Conservation (phyloP, 768 basidiomycete species). For the Mycena amicta region DNA sequence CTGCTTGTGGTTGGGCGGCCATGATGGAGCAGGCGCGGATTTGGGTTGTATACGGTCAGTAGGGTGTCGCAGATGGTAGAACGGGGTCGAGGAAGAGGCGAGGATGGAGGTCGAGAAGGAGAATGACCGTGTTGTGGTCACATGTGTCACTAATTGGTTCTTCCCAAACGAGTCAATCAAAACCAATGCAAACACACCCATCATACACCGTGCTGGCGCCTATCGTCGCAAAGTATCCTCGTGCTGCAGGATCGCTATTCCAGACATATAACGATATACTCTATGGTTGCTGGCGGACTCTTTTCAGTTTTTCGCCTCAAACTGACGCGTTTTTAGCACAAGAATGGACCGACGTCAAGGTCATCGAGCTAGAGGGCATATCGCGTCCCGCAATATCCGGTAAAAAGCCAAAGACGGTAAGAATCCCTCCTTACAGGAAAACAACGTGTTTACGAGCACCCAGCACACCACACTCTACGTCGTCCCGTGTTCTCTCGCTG, state of each 20-base stretch:
- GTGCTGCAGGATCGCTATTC: constrained; percentile 60
- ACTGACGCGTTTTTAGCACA: constrained; percentile 51
- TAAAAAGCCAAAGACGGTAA: constrained; percentile 53
- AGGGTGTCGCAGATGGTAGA: background rate
- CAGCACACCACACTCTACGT: constrained; percentile 53
- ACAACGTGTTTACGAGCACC: background rate
- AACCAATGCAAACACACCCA: background rate
- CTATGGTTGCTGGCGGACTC: constrained; percentile 44
- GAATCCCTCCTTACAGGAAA: constrained; percentile 14
- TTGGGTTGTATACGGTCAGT: background rate
- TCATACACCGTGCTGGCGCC: constrained; percentile 49
- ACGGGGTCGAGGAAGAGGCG: background rate
- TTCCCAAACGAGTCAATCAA: background rate
- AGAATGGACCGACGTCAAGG: constrained; percentile 65
- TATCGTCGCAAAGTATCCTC: constrained; percentile 63
- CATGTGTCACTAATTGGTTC: background rate
- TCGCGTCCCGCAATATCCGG: constrained; percentile 63
- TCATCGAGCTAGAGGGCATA: constrained; percentile 61
- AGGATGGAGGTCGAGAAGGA: background rate
- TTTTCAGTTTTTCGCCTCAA: constrained; percentile 1
- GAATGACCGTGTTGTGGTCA: background rate
- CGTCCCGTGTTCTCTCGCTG: constrained; percentile 69
- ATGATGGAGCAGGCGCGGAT: background rate
- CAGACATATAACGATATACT: constrained; percentile 78
- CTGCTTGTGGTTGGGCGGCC: background rate